Percentiles rank a stretch among this genome's conserved stretches.
phyloP scores from a whole-genome alignment of 2,329 filamentous ascomycete species.

The Beauveria pseudobassiana region DNA sequence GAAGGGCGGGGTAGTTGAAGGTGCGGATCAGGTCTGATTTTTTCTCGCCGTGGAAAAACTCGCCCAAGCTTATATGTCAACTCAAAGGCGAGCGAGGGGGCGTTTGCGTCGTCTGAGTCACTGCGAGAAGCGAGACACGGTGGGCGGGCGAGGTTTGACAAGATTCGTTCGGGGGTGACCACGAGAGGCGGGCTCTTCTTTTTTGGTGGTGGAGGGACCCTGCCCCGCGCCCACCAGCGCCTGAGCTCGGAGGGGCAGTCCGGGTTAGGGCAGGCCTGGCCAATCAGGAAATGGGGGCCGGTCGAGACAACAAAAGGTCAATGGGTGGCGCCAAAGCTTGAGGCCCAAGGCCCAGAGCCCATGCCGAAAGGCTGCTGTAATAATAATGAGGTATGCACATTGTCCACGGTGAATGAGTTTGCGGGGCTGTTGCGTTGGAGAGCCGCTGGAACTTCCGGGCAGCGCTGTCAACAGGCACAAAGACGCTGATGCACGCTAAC shows the following conservation, averaged over 20 bases:
- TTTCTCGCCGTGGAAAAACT: background rate
- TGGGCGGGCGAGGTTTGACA: background rate
- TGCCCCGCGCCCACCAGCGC: slow-evolving; percentile 9
- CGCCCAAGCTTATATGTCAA: background rate
- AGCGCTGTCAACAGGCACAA: background rate
- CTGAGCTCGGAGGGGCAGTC: slow-evolving; percentile 8
- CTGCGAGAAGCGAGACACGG: slow-evolving; percentile 4
- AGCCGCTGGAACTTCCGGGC: background rate
- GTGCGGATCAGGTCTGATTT: background rate
- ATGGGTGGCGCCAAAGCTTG: background rate
- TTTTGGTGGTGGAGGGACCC: slow-evolving; percentile 10
- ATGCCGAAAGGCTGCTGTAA: too few relatives aligned
- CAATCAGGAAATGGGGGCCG: background rate
- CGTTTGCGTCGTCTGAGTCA: slow-evolving; percentile 6
- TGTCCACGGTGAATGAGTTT: too few relatives aligned
- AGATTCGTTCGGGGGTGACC: slow-evolving; percentile 2
- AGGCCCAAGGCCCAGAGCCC: background rate
- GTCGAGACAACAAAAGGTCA: background rate
- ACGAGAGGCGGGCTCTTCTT: slow-evolving; percentile 5
- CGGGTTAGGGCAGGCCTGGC: slow-evolving; percentile 2
- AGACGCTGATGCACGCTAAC: background rate
- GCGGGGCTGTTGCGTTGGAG: background rate
- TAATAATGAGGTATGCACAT: too few relatives aligned
- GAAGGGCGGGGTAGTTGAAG: slow-evolving; percentile 2
- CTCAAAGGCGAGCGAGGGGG: background rate